Base-by-base conservation (phyloP, 306 rosid species). In the Adenanthera pavonina region DNA sequence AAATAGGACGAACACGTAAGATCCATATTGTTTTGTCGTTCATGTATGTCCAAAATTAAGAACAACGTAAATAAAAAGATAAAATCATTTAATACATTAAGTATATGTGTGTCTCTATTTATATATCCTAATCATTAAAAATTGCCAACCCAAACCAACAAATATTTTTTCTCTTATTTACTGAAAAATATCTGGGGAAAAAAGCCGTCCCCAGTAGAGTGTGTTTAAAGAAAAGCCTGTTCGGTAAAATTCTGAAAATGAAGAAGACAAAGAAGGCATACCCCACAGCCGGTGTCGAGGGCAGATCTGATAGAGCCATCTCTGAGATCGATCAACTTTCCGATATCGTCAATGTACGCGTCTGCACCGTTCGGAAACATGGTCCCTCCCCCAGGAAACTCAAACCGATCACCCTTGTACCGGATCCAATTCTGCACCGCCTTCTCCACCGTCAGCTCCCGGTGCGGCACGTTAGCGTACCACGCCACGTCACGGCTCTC, bases 281-380 rank as follows among this genome's bases (percentile, higher is more conserved):
- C 98, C 92, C 97, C 98, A 80, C 97, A 94, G 40, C 98, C 97
- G 0, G 98, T 94, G 83, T 94, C 98, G 56, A 94, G 89, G 82
- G 98, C 96, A 44, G 98, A 92, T 49, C 98, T 81, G 15, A 94
- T 83, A 0, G 92, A 84, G 0, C 97, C 97, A 35, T 89, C 87
- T 7, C 59, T 77, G 41, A 94, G 92, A 82, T 83, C 77, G 6
- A 94, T 87, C 12, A 92, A 36, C 49, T 74, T 72, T 0, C 86
- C 97, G 6, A 94, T 94, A 57, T 92, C 92, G 43, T 91, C 94
- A 16, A 94, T 94, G n/a, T 94, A 94, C 17, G 92, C 91, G 54
- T 85, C 97, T 2, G 97, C 98, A 38, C 98, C 98, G 44, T 85
- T 20, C 0, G 96, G 97, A 36, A 94, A 94, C 98, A 90, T 94